A percentile compares a stretch with the other conserved stretches of the same genome.
Conservation (phyloP, 305 asterid species). For the Fraxinus angustifolia region DNA sequence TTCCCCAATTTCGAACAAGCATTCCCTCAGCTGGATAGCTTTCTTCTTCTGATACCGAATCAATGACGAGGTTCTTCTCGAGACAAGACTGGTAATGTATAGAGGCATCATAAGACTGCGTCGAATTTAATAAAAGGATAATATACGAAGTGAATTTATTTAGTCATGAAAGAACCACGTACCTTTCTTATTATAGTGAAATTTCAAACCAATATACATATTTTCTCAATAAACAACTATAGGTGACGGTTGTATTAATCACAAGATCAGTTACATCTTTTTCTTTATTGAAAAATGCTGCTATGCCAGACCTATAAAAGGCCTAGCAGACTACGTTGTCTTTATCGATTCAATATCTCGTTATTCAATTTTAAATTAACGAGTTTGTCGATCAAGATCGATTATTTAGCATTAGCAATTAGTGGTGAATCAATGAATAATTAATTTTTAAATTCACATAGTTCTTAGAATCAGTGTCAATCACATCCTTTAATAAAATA, state of each 20-base stretch:
- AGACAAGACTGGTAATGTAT: background rate
- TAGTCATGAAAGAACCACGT: too few species aligned
- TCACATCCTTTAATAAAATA: too few species aligned
- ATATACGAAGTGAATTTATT: too few species aligned
- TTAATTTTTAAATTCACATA: too few species aligned
- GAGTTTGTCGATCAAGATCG: background rate
- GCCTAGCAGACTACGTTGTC: too few species aligned
- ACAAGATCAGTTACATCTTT: background rate
- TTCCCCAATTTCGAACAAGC: too few species aligned
- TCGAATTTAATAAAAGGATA: too few species aligned
- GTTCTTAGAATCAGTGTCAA: too few species aligned
- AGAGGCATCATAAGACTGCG: background rate
- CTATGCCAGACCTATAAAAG: too few species aligned
- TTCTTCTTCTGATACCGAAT: constrained; percentile 71
- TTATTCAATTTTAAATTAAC: too few species aligned
- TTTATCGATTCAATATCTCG: too few species aligned
- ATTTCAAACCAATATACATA: background rate
- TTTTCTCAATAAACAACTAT: background rate
- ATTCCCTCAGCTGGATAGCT: constrained; percentile 27
- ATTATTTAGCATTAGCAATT: background rate
- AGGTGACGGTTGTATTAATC: background rate
- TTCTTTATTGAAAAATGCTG: background rate
- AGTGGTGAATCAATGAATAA: background rate
- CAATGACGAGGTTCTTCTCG: constrained; percentile 45
- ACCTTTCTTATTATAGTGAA: background rate